These are phyloP conservation scores for Claviceps fusiformis DNA, from an alignment of 2,329 filamentous ascomycete genomes.

Conservation along the genomic window DNA sequence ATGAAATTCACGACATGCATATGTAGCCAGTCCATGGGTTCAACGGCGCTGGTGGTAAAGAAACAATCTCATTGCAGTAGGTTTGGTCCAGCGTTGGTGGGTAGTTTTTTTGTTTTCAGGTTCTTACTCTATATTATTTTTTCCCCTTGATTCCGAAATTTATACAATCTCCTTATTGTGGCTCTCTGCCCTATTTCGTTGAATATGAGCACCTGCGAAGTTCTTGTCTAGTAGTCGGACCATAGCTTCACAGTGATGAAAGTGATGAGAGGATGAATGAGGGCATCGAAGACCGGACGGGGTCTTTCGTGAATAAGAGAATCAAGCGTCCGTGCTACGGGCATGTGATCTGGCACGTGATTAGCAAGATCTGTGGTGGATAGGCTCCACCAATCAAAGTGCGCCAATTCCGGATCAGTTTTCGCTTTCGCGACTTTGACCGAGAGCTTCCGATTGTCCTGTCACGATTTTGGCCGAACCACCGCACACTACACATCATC, in stretches of 20 bases:
- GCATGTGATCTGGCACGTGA: conserved; percentile 14
- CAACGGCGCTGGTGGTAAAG: conserved; percentile 1
- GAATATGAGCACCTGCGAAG: background rate
- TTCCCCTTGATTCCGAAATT: background rate
- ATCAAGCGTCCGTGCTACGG: background rate
- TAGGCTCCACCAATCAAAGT: conserved; percentile 29
- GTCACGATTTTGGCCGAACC: conserved; percentile 20
- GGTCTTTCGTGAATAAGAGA: background rate
- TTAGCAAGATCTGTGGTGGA: background rate
- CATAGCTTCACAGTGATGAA: too few species aligned
- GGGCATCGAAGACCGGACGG: too few species aligned
- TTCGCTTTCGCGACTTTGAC: conserved; percentile 25
- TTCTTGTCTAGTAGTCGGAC: background rate
- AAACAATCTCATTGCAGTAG: background rate
- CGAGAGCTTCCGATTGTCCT: conserved; percentile 26
- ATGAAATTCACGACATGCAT: conserved; percentile 5
- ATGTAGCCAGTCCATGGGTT: conserved; percentile 2
- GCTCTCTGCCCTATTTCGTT: background rate
- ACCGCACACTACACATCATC: conserved; percentile 17
- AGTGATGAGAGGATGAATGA: too few species aligned
- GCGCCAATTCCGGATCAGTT: conserved; percentile 35
- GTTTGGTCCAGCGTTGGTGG: background rate
- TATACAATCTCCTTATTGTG: background rate
- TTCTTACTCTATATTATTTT: background rate
- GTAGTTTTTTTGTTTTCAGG: background rate